Percentiles rank a stretch among this genome's conserved stretches.
phyloP scores from a whole-genome alignment of 345 rosid genomes.

The Citrus mangshanensis region DNA sequence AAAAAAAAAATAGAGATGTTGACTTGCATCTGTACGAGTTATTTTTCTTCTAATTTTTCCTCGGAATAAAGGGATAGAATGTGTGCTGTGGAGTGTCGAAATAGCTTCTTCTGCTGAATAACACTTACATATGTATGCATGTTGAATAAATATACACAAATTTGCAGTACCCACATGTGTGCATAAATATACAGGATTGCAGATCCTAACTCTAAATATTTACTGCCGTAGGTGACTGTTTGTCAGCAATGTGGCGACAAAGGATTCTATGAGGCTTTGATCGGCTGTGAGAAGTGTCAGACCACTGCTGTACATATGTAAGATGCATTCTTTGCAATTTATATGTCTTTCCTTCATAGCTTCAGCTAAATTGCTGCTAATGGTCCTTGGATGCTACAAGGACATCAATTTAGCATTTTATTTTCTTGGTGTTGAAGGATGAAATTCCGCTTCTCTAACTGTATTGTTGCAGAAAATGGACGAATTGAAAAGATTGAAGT shows the following conservation, averaged over 20 bases:
- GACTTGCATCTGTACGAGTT: background rate
- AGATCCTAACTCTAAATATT: background rate
- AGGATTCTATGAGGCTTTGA: conserved; percentile 45
- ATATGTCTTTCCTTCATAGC: background rate
- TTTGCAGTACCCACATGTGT: background rate
- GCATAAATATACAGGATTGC: background rate
- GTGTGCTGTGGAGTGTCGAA: background rate
- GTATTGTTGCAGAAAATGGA: background rate
- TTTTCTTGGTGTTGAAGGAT: background rate
- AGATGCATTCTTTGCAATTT: background rate
- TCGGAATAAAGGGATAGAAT: background rate
- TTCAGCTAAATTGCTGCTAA: background rate
- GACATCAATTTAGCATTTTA: background rate
- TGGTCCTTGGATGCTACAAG: background rate
- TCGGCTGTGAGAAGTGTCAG: conserved; percentile 43
- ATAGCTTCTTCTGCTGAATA: background rate
- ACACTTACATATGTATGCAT: background rate
- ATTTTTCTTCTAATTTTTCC: background rate
- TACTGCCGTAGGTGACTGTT: conserved; percentile 38
- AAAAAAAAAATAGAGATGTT: background rate
- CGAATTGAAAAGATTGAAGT: background rate
- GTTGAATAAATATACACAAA: background rate
- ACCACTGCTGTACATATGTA: conserved; percentile 46
- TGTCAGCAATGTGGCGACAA: conserved; percentile 52
- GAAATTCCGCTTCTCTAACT: background rate